phyloP scores from a whole-genome alignment of 768 basidiomycete genomes.

The Tulasnella calospora region DNA sequence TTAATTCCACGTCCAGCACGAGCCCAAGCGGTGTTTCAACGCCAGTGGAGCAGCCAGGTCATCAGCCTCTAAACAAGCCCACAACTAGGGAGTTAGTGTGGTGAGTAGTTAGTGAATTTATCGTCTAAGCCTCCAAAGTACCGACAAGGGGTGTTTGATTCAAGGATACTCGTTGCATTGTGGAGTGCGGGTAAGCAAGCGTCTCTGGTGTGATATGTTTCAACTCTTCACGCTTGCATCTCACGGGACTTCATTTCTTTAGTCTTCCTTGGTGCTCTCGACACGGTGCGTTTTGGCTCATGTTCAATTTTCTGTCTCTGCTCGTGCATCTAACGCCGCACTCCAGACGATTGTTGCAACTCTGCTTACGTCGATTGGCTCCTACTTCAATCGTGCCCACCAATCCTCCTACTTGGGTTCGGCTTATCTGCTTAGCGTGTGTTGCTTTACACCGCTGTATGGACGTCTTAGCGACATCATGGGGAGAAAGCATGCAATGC shows the following conservation, averaged over 20 bases:
- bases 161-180: conserved; percentile 69
- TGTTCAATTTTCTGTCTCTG: conserved; percentile 31
- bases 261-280: conserved; percentile 78
- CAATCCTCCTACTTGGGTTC: conserved; percentile 84
- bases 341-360: conserved; percentile 83
- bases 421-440: conserved; percentile 78
- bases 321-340: conserved; percentile 27
- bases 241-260: conserved; percentile 26
- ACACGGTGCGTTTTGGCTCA: conserved; percentile 48
- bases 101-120: background rate
- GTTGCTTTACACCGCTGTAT: conserved; percentile 87
- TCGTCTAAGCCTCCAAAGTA: background rate
- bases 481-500: conserved; percentile 74
- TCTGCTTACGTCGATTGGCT: conserved; percentile 76
- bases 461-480: conserved; percentile 83
- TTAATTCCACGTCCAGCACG: background rate
- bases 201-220: background rate
- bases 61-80: conserved; percentile 8
- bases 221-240: conserved; percentile 18
- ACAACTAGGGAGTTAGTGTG: background rate
- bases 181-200: conserved; percentile 55
- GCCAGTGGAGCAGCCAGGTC: background rate
- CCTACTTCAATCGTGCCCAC: conserved; percentile 65
- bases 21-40: background rate
- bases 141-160: conserved; percentile 31